Evolutionary conservation across 306 rosid species (phyloP).

Genomic region (Malus domestica): DNA sequence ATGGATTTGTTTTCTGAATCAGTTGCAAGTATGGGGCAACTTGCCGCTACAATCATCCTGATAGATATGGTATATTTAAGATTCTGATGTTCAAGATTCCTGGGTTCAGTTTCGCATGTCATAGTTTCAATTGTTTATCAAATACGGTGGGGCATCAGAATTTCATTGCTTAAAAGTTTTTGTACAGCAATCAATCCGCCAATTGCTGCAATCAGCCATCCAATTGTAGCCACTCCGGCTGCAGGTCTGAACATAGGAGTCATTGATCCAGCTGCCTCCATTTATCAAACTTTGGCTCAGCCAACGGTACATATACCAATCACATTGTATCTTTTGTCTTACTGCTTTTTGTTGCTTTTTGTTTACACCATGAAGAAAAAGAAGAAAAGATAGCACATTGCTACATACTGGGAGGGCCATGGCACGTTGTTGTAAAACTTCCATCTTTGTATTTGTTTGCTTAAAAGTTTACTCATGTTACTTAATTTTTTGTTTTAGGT

Average conservation of each 20-base stretch:
- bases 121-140: constrained; percentile 7
- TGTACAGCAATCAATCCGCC: constrained; percentile 55
- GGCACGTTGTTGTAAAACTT: constrained; percentile 7
- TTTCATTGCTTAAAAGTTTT: constrained; percentile 10
- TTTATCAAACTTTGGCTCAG: constrained; percentile 71
- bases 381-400: neutral
- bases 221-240: constrained; percentile 49
- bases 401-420: neutral
- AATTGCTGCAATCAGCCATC: constrained; percentile 45
- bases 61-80: constrained; percentile 53
- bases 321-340: neutral
- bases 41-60: constrained; percentile 98
- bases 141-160: neutral
- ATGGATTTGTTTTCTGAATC: constrained; percentile 24
- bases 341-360: neutral
- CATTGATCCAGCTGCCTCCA: constrained; percentile 53
- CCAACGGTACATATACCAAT: constrained; percentile 48
- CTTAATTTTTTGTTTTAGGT: constrained; percentile 46
- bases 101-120: constrained; percentile 1
- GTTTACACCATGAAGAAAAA: neutral
- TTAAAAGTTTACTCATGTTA: constrained; percentile 12
- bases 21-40: constrained; percentile 91
- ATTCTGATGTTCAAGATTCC: constrained; percentile 20
- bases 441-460: constrained; percentile 10
- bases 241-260: constrained; percentile 61